phyloP scores from a whole-genome alignment of 345 rosid genomes.

The Dipteronia sinensis region DNA sequence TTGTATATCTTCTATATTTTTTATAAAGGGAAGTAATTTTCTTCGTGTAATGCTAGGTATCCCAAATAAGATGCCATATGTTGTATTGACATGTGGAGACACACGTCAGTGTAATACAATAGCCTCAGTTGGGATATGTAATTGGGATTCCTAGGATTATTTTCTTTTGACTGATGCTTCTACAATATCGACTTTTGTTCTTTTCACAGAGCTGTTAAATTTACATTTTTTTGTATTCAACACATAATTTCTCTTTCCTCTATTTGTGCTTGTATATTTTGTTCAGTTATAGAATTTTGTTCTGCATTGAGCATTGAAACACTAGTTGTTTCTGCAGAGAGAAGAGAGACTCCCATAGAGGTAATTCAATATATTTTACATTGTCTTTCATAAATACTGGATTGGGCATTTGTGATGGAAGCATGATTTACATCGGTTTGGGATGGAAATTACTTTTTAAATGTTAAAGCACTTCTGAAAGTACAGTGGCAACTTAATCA shows the following conservation, averaged over 20 bases:
- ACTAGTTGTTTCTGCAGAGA: constrained; percentile 93
- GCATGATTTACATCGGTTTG: not conserved
- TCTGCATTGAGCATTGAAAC: constrained; percentile 87
- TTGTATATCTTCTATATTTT: not conserved
- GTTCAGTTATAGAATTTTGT: constrained; percentile 70
- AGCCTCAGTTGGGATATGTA: not conserved
- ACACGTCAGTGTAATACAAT: not conserved
- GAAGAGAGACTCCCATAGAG: constrained; percentile 87
- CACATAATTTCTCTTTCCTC: not conserved
- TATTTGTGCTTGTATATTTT: constrained; percentile 10
- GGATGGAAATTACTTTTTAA: not conserved
- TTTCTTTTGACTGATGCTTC: not conserved
- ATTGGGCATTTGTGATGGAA: not conserved
- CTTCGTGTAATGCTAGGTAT: not conserved
- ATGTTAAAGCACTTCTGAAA: not conserved
- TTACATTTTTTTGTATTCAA: constrained; percentile 9
- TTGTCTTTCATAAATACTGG: not conserved
- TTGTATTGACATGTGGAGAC: not conserved
- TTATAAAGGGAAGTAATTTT: not conserved
- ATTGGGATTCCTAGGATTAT: not conserved
- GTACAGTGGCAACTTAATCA: not conserved
- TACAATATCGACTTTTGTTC: not conserved
- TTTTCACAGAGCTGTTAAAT: not conserved
- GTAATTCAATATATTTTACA: constrained; percentile 33
- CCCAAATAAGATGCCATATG: not conserved